Evolutionary conservation across 1,139 yeast genomes (phyloP).

Genomic region (Saccharomyces hybrid): DNA sequence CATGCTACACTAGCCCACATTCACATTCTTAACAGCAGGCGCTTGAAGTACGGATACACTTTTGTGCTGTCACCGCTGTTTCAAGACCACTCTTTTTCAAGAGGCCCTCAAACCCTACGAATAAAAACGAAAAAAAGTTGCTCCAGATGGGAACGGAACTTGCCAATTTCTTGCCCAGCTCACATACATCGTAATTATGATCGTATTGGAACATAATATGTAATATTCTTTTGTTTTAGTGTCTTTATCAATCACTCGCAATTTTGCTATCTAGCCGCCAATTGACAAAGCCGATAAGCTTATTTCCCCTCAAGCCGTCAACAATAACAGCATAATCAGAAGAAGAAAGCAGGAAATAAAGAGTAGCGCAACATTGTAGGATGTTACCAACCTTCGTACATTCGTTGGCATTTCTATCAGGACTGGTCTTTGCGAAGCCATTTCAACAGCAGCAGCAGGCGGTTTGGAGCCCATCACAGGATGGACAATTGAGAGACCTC

Average conservation of each 20-base stretch:
- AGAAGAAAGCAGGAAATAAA: background rate
- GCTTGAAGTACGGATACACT: too few relatives aligned
- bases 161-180: too few relatives aligned
- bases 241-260: background rate
- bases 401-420: background rate
- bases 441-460: background rate
- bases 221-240: background rate
- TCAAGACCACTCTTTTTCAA: too few relatives aligned
- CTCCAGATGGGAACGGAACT: too few relatives aligned
- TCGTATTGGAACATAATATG: background rate
- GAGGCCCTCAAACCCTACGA: too few relatives aligned
- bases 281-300: constrained; percentile 2
- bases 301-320: background rate
- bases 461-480: background rate
- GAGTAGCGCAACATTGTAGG: background rate
- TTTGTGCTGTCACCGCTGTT: too few relatives aligned
- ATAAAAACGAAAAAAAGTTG: too few relatives aligned
- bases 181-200: too few relatives aligned
- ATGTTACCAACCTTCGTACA: background rate
- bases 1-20: too few relatives aligned
- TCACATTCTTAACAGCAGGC: too few relatives aligned
- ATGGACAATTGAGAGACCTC: constrained; percentile 31
- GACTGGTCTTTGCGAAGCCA: background rate
- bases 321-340: constrained; percentile 6
- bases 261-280: background rate